Percentiles rank a stretch among this genome's conserved stretches.
These are phyloP conservation scores for Bonia amplexicaulis DNA, from an alignment of 176 grass and related monocot genomes.

Conservation along the genomic window DNA sequence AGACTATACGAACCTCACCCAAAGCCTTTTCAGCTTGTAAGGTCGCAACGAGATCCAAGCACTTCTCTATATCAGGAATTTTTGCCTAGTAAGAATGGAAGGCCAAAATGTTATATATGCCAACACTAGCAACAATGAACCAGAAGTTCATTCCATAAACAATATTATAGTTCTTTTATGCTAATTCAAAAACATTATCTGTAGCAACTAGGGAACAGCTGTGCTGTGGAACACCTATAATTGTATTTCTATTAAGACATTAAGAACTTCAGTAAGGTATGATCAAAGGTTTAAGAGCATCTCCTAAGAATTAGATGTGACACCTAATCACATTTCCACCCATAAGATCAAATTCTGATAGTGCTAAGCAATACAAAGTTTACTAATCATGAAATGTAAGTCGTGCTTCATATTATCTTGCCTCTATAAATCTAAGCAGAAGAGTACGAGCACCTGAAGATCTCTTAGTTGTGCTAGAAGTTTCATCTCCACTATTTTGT, in stretches of 20 bases:
- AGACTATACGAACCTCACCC: conserved; percentile 71
- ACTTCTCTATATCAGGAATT: conserved; percentile 97
- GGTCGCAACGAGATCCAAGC: conserved; percentile 74
- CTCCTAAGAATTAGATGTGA: neutral
- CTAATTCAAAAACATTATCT: neutral
- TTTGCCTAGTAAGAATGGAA: conserved; percentile 60
- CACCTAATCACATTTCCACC: neutral
- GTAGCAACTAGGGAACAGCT: conserved; percentile 1
- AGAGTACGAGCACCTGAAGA: conserved; percentile 63
- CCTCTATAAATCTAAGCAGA: neutral
- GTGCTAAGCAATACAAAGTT: neutral
- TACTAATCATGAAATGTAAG: neutral
- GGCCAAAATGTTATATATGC: neutral
- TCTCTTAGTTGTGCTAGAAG: conserved; percentile 97
- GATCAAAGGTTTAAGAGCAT: neutral
- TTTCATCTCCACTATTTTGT: conserved; percentile 98
- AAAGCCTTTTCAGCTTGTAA: conserved; percentile 70
- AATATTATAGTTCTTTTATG: neutral
- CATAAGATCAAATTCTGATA: neutral
- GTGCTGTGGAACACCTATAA: neutral
- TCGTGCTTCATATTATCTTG: neutral
- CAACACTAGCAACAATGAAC: neutral
- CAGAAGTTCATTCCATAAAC: neutral
- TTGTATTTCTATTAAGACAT: neutral
- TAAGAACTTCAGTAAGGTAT: neutral